A percentile compares a stretch with the other conserved stretches of the same genome.
Evolutionary conservation across 73 alveolate species (phyloP).

Genomic region (Paramecium biaurelia): DNA sequence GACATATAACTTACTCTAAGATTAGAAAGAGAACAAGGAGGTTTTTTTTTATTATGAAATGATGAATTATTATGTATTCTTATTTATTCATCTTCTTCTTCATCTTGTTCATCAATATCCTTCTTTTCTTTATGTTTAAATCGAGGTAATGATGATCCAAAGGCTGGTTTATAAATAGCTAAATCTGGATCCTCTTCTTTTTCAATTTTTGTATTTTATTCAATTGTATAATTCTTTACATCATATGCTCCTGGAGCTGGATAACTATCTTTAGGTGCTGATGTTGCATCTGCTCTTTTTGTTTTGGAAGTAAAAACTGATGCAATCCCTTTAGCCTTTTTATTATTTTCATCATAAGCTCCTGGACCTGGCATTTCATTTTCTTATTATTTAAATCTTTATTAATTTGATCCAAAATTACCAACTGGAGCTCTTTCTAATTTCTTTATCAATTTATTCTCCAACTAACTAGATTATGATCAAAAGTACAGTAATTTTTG

Average conservation of each 20-base stretch:
- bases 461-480: not conserved
- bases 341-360: not conserved
- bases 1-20: not conserved
- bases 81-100: not conserved
- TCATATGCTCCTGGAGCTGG: slow-evolving; percentile 45
- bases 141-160: slow-evolving; percentile 47
- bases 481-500: not conserved
- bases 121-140: not conserved
- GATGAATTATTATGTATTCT: not conserved
- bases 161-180: slow-evolving; percentile 36
- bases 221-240: slow-evolving; percentile 10
- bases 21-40: not conserved
- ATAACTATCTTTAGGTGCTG: not conserved
- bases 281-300: not conserved
- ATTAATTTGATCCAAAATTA: not conserved
- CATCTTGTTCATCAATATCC: not conserved
- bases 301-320: not conserved
- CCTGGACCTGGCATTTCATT: slow-evolving; percentile 33
- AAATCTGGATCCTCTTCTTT: slow-evolving; percentile 36
- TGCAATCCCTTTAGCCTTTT: not conserved
- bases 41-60: not conserved
- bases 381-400: not conserved
- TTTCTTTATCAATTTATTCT: not conserved
- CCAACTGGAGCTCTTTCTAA: slow-evolving; percentile 23
- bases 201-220: not conserved